Conservation (phyloP, 192 early-diverging fungal genomes). For the Coemansia sp. region DNA sequence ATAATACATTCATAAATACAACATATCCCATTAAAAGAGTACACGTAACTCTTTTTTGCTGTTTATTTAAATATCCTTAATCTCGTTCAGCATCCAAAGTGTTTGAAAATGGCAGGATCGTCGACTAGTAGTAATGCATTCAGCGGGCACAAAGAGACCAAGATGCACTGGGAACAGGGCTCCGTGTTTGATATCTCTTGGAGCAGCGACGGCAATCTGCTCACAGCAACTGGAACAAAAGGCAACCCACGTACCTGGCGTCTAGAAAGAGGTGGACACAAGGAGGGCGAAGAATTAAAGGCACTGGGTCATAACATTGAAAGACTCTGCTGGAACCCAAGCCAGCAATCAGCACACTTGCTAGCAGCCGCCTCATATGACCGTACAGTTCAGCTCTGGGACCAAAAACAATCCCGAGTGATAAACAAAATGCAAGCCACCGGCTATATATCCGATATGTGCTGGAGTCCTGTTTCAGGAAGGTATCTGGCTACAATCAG, state of each 20-base stretch:
- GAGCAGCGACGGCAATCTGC: slow-evolving; percentile 45
- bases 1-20: neutral
- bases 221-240: slow-evolving; percentile 34
- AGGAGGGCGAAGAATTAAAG: slow-evolving; percentile 44
- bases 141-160: slow-evolving; percentile 25
- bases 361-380: slow-evolving; percentile 39
- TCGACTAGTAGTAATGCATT: slow-evolving; percentile 3
- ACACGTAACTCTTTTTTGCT: no score
- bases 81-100: no score
- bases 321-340: slow-evolving; percentile 35
- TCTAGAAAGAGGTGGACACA: slow-evolving; percentile 41
- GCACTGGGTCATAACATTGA: slow-evolving; percentile 26
- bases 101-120: neutral
- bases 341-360: slow-evolving; percentile 1
- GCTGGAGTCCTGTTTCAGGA: slow-evolving; percentile 39
- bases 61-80: no score
- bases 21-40: no score
- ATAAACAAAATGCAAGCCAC: slow-evolving; percentile 8
- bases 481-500: slow-evolving; percentile 22
- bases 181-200: slow-evolving; percentile 37
- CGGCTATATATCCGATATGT: slow-evolving; percentile 20
- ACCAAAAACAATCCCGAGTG: slow-evolving; percentile 11
- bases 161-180: slow-evolving; percentile 43
- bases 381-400: slow-evolving; percentile 33
- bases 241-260: slow-evolving; percentile 37